Conservation (phyloP, 306 rosid genomes). For the Elaeagnus macrophylla region DNA sequence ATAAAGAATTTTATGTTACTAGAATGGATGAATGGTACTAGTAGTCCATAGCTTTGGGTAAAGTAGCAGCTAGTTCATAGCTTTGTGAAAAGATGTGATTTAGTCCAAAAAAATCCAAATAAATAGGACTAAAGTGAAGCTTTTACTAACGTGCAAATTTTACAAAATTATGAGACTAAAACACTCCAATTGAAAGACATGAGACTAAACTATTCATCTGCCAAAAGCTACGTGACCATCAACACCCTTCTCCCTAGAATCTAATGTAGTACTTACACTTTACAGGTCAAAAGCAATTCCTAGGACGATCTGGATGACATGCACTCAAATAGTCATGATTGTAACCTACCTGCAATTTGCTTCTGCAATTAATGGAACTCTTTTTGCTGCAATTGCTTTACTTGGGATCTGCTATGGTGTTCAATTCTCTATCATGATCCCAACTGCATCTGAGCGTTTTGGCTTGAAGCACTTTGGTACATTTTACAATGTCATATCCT, state of each 20-base stretch:
- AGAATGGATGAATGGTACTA: too few relatives aligned
- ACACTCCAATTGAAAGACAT: too few relatives aligned
- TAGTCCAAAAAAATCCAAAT: too few relatives aligned
- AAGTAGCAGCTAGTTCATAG: too few relatives aligned
- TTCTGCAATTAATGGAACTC: slow-evolving; percentile 46
- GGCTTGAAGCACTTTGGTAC: slow-evolving; percentile 67
- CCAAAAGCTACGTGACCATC: too few relatives aligned
- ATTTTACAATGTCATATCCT: slow-evolving; percentile 44
- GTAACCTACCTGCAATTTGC: slow-evolving; percentile 52
- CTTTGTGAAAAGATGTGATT: too few relatives aligned
- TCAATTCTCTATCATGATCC: slow-evolving; percentile 64
- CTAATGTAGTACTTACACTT: slow-evolving; percentile 2
- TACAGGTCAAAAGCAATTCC: slow-evolving; percentile 60
- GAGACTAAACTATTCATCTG: too few relatives aligned
- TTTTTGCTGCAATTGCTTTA: slow-evolving; percentile 48
- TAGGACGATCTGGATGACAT: slow-evolving; percentile 71
- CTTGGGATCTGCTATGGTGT: slow-evolving; percentile 76
- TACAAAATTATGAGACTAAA: background rate
- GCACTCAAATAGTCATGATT: slow-evolving; percentile 53
- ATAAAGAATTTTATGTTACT: too few relatives aligned
- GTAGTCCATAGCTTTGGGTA: too few relatives aligned
- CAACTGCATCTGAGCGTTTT: slow-evolving; percentile 78
- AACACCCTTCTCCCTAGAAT: background rate
- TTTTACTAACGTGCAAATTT: too few relatives aligned
- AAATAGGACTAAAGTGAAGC: too few relatives aligned